Evolutionary conservation across 768 basidiomycete species (phyloP), one percentile per base, ranked within the genome.

Genomic region (Phaeotremella skinneri): DNA sequence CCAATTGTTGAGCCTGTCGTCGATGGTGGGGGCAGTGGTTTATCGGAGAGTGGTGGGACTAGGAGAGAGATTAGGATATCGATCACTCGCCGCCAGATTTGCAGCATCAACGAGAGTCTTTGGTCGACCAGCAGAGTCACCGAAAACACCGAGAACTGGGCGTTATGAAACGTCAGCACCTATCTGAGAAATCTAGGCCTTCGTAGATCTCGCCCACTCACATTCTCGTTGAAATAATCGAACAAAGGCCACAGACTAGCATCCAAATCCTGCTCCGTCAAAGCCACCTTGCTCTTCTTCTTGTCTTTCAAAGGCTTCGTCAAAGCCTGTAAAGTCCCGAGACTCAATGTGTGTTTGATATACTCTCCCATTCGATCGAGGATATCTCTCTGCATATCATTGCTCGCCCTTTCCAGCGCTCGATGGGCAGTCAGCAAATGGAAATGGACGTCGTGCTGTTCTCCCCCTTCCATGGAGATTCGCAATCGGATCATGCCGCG

Each of bases 161-260:
- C 13, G 53, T 23, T 30, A 49, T 59, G 34, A 63, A 63, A 55
- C 2, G 9, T 11, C 11, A 20, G 20, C 11, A n/a, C 17, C 9
- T 3, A n/a, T 50, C 13, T 32, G 43, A 29, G 9, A 14, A n/a
- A 3, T 49, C 14, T 23, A 16, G 16, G 20, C 3, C 27, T 31
- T 21, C 27, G 20, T 17, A 11, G 20, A 45, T 7, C 23, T n/a
- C 30, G n/a, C 17, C 7, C 34, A 66, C 72, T 67, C 43, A 75
- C 76, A 55, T 71, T 74, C n/a, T 67, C 58, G 49, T 77, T 73
- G 7, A 77, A 66, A 50, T 75, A 77, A 9, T 73, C 73, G 49
- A 72, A 73, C 31, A 74, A 56, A 9, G 68, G 66, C 17, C 59
- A 50, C 37, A 77, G 55, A 53, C 74, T 74, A 6, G 25, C 47